A percentile compares a stretch with the other conserved stretches of the same genome.
phyloP scores from a whole-genome alignment of 139 green algal species.

The Ostreobium quekettii region DNA sequence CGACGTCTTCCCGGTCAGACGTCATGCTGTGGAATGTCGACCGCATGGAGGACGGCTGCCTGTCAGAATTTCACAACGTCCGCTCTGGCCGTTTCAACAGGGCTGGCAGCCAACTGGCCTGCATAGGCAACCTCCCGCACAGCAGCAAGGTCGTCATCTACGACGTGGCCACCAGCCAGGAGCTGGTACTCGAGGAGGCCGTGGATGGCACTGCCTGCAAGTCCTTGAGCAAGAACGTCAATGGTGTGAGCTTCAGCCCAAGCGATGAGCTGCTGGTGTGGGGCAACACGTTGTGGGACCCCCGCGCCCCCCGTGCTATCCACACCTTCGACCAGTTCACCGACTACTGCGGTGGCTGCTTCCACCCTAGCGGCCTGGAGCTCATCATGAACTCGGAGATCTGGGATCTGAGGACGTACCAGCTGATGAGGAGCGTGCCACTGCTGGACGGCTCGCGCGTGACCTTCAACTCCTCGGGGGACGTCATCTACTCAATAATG shows the following conservation, averaged over 20 bases:
- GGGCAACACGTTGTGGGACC: constrained; percentile 61
- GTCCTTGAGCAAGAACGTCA: no score
- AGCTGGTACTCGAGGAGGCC: no score
- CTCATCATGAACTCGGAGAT: constrained; percentile 64
- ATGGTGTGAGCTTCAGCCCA: constrained; percentile 34
- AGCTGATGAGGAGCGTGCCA: constrained; percentile 56
- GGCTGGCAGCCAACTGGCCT: constrained; percentile 3
- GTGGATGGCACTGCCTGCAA: no score
- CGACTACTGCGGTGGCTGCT: constrained; percentile 37
- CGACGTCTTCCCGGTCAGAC: constrained; percentile 42
- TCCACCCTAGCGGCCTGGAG: constrained; percentile 59
- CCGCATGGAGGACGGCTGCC: constrained; percentile 23
- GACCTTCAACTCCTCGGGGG: constrained; percentile 34
- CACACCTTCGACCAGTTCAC: constrained; percentile 55
- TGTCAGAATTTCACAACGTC: neutral
- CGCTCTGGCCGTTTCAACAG: neutral
- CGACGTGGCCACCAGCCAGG: constrained; percentile 16
- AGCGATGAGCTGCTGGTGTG: constrained; percentile 53
- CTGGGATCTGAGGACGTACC: constrained; percentile 60
- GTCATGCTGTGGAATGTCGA: constrained; percentile 52
- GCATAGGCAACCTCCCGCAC: constrained; percentile 6
- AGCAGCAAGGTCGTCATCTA: constrained; percentile 24
- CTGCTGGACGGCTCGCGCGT: constrained; percentile 46
- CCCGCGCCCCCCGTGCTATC: constrained; percentile 29
- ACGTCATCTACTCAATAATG: constrained; percentile 37